phyloP scores from a whole-genome alignment of 495 filamentous ascomycete species.

The Penicillium manginii region DNA sequence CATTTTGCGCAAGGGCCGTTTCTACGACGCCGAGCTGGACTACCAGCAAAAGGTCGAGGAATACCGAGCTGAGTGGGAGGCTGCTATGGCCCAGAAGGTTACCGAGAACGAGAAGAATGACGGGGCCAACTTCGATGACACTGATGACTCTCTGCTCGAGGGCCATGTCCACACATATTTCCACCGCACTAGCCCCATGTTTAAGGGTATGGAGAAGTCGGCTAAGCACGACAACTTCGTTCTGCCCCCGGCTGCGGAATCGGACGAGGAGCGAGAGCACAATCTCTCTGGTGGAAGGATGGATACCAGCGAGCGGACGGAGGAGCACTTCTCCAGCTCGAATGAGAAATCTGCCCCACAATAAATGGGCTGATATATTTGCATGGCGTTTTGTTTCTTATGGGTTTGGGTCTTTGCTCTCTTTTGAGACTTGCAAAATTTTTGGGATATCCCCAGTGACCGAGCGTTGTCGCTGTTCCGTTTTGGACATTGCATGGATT shows the following conservation, averaged over 20 bases:
- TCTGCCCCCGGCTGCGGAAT: conserved; percentile 46
- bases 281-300: conserved; percentile 7
- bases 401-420: conserved; percentile 13
- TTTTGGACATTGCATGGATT: conserved; percentile 25
- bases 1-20: conserved; percentile 64
- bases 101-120: conserved; percentile 48
- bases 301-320: conserved; percentile 6
- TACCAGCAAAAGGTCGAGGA: conserved; percentile 79
- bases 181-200: conserved; percentile 55
- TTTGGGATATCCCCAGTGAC: conserved; percentile 13
- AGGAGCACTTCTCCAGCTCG: conserved; percentile 13
- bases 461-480: conserved; percentile 1
- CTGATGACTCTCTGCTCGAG: conserved; percentile 47
- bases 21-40: conserved; percentile 79
- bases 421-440: conserved; percentile 13
- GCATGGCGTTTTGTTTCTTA: conserved; percentile 14
- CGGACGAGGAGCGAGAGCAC: conserved; percentile 16
- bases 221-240: conserved; percentile 43
- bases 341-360: conserved; percentile 27
- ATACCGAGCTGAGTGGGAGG: conserved; percentile 70
- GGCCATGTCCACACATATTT: conserved; percentile 53
- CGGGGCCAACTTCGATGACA: conserved; percentile 33
- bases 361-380: not conserved
- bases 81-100: conserved; percentile 49
- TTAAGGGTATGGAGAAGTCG: conserved; percentile 49